Base-by-base conservation (phyloP, 495 filamentous ascomycete genomes). In the Aspergillus incahuasiensis region DNA sequence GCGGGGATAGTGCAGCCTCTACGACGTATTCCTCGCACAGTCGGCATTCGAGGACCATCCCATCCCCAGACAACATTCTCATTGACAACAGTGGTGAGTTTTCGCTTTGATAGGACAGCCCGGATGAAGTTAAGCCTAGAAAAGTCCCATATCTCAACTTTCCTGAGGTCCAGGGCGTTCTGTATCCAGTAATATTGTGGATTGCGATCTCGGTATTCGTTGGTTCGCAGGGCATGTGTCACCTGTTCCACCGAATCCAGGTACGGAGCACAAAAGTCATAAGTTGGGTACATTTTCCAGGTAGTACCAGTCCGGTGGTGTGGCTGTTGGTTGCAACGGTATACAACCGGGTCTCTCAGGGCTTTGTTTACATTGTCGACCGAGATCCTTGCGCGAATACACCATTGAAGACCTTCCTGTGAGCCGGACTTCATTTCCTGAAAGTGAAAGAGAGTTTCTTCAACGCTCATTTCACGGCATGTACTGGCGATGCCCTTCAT, bases 131-230 rank as follows among this genome's bases (percentile, higher is more conserved):
- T 97, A 81, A 97, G 89, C 63, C 94, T 86, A 35, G 92, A 84
- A 74, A 97, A 98, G 70, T 97, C 92, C 94, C 94, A 97, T 72
- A 97, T 88, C 70, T 97, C 84, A 12, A 97, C 94, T 56, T 83
- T 75, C 47, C 94, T 89, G 20, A 98, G 82, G 58, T 88, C 84
- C 43, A 97, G 80, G 0, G 89, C 82, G 55, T 95, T 84, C 30
- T 95, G 67, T 78, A 98, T 91, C 94, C 94, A 98, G 66, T 94
- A 84, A 74, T 97, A 98, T 74, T 96, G 92, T 9, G 90, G 87
- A 71, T 98, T 97, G 49, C 94, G 89, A 72, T 98, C 95, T 35
- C 91, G 87, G 76, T 97, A 98, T 77, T 98, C 94, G 55, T 91
- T 97, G 1, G 94, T 95, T 59, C 95, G 84, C 48, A 98, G 82